Percentiles rank a stretch among this genome's conserved stretches.
phyloP scores from a whole-genome alignment of 352 stramenopile species.

The Pythium monospermum region DNA sequence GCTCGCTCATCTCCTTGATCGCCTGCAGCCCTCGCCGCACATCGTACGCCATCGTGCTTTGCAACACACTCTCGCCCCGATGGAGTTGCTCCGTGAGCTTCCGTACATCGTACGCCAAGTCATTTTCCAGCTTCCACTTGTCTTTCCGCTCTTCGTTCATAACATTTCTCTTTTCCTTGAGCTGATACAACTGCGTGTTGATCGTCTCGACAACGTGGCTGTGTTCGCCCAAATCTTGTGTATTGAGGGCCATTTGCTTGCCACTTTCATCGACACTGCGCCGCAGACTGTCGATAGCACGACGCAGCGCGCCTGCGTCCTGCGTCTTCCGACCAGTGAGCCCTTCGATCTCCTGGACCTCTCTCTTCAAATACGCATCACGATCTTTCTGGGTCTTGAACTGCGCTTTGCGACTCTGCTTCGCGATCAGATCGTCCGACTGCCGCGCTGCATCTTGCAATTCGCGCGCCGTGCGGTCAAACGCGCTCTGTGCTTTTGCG shows the following conservation, averaged over 20 bases:
- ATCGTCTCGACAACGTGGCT: constrained; percentile 48
- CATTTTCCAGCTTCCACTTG: constrained; percentile 78
- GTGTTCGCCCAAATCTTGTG: constrained; percentile 45
- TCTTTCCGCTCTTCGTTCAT: constrained; percentile 77
- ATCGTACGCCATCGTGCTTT: constrained; percentile 85
- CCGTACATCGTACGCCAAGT: constrained; percentile 70
- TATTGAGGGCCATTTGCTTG: constrained; percentile 37
- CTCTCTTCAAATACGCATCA: constrained; percentile 77
- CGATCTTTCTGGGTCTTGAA: constrained; percentile 92
- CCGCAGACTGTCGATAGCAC: constrained; percentile 40
- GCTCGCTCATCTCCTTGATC: constrained; percentile 82
- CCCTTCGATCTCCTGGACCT: constrained; percentile 64
- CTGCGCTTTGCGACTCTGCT: constrained; percentile 94
- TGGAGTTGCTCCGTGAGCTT: constrained; percentile 65
- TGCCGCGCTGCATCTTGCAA: constrained; percentile 54
- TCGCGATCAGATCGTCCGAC: constrained; percentile 92
- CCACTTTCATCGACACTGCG: constrained; percentile 40
- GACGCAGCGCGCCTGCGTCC: constrained; percentile 35
- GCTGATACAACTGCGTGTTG: constrained; percentile 41
- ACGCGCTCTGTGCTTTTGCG: constrained; percentile 39
- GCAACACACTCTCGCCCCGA: constrained; percentile 69
- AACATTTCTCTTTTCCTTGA: constrained; percentile 80
- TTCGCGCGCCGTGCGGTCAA: constrained; percentile 82
- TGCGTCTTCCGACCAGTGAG: constrained; percentile 56
- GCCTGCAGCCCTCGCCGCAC: constrained; percentile 80